Base-by-base conservation (phyloP, 169 alveolate genomes). In the Plasmodium falciparum region DNA sequence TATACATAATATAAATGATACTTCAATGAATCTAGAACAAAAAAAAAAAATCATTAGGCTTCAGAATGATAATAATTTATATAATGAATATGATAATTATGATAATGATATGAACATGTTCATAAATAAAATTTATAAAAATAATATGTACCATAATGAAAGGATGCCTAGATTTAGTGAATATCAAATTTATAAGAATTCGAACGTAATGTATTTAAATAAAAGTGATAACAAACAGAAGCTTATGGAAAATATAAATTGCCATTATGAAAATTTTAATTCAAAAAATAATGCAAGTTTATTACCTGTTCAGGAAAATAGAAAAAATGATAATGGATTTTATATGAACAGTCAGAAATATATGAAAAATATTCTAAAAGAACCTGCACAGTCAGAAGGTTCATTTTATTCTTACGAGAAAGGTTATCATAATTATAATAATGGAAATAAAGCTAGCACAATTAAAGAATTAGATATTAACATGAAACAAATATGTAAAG, bases 341-440 rank as follows among this genome's bases (percentile, higher is more conserved):
- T 69, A 67, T 43, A 43, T 80, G 80, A 80, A 80, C 73, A 24
- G 83, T 80, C 61, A 67, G 52, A 80, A 80, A 67, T 80, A 67
- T 29, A 15, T 15, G 65, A 47, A 39, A 39, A 39, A 69, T 47
- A 56, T 80, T 67, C 45, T 58, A 52, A 69, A 80, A 45, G 45
- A 80, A 66, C 67, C 62, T 69, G 50, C 45, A 80, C 29, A 12
- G 7, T 4, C 47, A 24, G 22, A 52, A 67, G 69, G 49, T 13
- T 9, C 78, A 67, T 26, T 45, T 67, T 7, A 15, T 61, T 67
- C 63, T 71, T 80, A 50, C 52, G 73, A 5, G 70, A 67, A 67
- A 67, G 73, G 39, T 65, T 20, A 33, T 47, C 90, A 80, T 22
- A 80, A 22, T 62, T n/a, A 9, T 47, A 3, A 47, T 26, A 20